Conservation (phyloP, 73 alveolate genomes). For the Paramecium tetraurelia region DNA sequence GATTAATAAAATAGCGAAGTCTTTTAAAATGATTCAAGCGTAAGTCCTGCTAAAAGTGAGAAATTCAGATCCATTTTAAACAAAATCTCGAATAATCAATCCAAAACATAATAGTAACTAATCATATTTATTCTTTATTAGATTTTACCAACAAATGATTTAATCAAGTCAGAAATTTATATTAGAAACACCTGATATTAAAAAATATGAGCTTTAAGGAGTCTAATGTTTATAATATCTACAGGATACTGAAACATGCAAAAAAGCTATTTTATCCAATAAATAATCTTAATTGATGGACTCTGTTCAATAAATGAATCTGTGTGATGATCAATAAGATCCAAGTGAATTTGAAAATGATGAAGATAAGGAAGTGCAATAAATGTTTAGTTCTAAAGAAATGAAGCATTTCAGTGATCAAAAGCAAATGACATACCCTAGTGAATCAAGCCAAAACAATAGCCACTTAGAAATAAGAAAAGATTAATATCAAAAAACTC, state of each 20-base stretch:
- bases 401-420: not conserved
- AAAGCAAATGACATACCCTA: not conserved
- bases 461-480: constrained; percentile 3
- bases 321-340: constrained; percentile 31
- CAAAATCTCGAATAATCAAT: constrained; percentile 22
- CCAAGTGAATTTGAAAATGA: constrained; percentile 52
- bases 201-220: constrained; percentile 24
- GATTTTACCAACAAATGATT: constrained; percentile 21
- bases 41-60: constrained; percentile 27
- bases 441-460: constrained; percentile 9
- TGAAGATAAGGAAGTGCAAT: constrained; percentile 26
- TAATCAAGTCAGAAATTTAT: not conserved
- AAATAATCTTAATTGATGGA: constrained; percentile 2
- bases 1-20: not conserved
- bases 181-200: constrained; percentile 37
- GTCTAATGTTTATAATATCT: not conserved
- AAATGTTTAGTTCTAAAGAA: constrained; percentile 15
- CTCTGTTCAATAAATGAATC: not conserved
- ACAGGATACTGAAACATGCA: constrained; percentile 42
- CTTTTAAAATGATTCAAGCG: not conserved
- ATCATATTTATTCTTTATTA: not conserved
- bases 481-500: constrained; percentile 18
- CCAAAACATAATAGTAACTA: constrained; percentile 42
- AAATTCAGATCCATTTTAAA: constrained; percentile 27
- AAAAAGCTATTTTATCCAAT: constrained; percentile 4